Percentiles rank a stretch among this genome's conserved stretches.
Evolutionary conservation across 257 asterid species (phyloP).

Genomic region (Nemophila menziesii): DNA sequence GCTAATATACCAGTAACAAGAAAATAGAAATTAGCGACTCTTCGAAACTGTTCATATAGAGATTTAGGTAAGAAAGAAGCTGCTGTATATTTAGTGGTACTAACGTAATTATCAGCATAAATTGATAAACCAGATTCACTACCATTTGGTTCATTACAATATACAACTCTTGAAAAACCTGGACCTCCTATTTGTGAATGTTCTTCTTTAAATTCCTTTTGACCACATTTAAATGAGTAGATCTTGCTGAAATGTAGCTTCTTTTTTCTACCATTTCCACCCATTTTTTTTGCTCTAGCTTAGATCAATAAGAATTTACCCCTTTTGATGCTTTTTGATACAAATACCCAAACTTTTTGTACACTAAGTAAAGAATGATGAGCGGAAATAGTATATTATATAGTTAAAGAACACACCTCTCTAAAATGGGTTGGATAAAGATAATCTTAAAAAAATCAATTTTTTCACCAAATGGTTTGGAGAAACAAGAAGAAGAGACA

Average conservation of each 20-base stretch:
- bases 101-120: constrained; percentile 61
- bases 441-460: constrained; percentile 8
- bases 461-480: constrained; percentile 7
- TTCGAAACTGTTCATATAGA: constrained; percentile 89
- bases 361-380: constrained; percentile 3
- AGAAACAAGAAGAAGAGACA: constrained; percentile 8
- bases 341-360: constrained; percentile 3
- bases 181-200: constrained; percentile 77
- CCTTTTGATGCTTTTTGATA: not conserved
- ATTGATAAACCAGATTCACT: constrained; percentile 26
- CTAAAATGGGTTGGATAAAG: constrained; percentile 4
- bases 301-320: not conserved
- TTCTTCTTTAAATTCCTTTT: constrained; percentile 33
- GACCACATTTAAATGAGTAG: constrained; percentile 63
- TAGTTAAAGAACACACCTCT: constrained; percentile 13
- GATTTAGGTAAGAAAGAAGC: constrained; percentile 79
- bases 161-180: constrained; percentile 80
- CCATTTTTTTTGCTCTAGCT: constrained; percentile 19
- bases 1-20: constrained; percentile 62
- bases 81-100: constrained; percentile 62
- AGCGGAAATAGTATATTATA: constrained; percentile 1
- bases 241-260: constrained; percentile 65
- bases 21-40: constrained; percentile 86
- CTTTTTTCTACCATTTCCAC: constrained; percentile 34
- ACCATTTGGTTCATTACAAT: constrained; percentile 56